phyloP scores from a whole-genome alignment of 305 asterid genomes.

The Fraxinus latifolia region DNA sequence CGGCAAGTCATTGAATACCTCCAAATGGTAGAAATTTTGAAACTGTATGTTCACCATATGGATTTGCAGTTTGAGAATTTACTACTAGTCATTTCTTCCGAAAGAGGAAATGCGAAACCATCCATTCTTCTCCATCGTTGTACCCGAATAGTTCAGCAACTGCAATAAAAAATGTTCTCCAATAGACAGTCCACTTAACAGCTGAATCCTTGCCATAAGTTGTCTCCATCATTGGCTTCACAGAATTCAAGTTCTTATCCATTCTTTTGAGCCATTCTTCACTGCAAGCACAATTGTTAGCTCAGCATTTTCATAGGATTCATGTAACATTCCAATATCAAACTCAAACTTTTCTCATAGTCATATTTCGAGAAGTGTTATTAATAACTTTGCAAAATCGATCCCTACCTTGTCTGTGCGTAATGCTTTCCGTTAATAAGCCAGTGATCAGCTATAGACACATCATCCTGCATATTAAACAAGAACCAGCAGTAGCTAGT shows the following conservation, averaged over 20 bases:
- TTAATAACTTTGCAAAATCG: neutral
- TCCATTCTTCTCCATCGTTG: slow-evolving; percentile 90
- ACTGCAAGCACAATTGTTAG: slow-evolving; percentile 37
- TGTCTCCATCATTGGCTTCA: slow-evolving; percentile 70
- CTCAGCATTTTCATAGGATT: neutral
- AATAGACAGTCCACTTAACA: slow-evolving; percentile 77
- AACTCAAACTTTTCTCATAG: neutral
- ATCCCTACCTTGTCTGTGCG: slow-evolving; percentile 67
- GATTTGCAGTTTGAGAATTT: neutral
- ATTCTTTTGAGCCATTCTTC: slow-evolving; percentile 91
- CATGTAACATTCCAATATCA: neutral
- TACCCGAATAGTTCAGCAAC: slow-evolving; percentile 75
- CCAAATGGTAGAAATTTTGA: neutral
- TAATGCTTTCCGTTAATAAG: slow-evolving; percentile 82
- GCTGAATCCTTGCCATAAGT: slow-evolving; percentile 84
- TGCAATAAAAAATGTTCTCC: slow-evolving; percentile 91
- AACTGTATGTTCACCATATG: neutral
- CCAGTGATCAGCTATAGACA: slow-evolving; percentile 77
- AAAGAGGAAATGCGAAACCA: slow-evolving; percentile 79
- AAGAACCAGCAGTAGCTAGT: neutral
- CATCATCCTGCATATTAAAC: slow-evolving; percentile 61
- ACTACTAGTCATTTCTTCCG: slow-evolving; percentile 41
- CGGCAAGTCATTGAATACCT: neutral
- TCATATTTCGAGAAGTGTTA: neutral
- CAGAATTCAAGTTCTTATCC: slow-evolving; percentile 50